Evolutionary conservation across 2,329 filamentous ascomycete genomes (phyloP).

Genomic region (Aspergillus fischeri): DNA sequence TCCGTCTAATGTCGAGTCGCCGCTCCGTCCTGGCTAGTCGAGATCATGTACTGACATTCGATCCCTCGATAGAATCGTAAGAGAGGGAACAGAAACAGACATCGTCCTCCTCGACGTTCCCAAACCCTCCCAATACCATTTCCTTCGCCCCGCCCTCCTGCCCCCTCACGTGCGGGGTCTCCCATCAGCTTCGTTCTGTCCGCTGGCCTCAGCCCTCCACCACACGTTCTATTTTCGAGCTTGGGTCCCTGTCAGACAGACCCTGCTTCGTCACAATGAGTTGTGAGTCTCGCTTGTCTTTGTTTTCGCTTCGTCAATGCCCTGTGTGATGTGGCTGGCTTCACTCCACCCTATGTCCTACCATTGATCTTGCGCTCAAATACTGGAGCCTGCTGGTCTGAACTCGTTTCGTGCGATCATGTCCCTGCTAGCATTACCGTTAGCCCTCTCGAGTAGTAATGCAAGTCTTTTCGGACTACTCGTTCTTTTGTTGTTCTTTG

Average conservation of each 20-base stretch:
- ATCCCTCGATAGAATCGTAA: neutral
- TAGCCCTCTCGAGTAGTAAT: conserved; percentile 4
- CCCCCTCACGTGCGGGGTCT: conserved; percentile 22
- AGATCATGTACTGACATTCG: neutral
- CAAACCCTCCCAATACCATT: neutral
- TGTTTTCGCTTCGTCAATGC: conserved; percentile 1
- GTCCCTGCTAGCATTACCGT: neutral
- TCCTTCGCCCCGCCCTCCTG: conserved; percentile 9
- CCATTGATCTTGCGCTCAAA: conserved; percentile 3
- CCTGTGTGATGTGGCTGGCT: conserved; percentile 1
- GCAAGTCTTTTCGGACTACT: conserved; percentile 4
- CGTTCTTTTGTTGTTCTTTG: conserved; percentile 4
- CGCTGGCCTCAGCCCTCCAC: conserved; percentile 16
- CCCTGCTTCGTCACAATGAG: conserved; percentile 17
- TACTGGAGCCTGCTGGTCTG: conserved; percentile 2
- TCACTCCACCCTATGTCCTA: conserved; percentile 1
- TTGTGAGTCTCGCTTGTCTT: conserved; percentile 17
- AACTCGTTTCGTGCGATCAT: neutral
- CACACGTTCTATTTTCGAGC: conserved; percentile 5
- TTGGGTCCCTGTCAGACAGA: conserved; percentile 1
- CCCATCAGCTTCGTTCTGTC: conserved; percentile 9
- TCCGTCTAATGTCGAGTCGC: no score
- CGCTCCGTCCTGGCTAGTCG: neutral
- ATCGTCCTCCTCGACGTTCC: neutral
- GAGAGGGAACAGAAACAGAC: neutral